Conservation (phyloP, 1,139 yeast genomes). For the Wickerhamomyces sp. region DNA sequence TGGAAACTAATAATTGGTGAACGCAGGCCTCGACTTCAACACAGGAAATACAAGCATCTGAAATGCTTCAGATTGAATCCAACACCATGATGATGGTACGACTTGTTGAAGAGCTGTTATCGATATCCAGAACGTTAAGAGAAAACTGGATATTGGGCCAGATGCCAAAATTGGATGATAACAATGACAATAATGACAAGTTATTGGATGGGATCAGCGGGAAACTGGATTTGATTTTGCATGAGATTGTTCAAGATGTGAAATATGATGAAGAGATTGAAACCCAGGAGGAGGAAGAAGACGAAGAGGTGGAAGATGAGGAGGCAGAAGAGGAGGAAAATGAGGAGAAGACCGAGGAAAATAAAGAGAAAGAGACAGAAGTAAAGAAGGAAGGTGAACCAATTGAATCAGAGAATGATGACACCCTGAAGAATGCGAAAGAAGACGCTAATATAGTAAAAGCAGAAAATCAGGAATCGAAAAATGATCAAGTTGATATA, state of each 20-base stretch:
- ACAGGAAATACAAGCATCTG: constrained; percentile 48
- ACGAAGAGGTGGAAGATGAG: not conserved
- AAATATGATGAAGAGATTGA: constrained; percentile 12
- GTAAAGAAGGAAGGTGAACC: not conserved
- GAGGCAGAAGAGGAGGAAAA: constrained; percentile 1
- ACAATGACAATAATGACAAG: constrained; percentile 26
- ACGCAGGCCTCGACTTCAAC: constrained; percentile 24
- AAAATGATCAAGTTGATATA: not conserved
- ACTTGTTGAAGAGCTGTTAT: constrained; percentile 48
- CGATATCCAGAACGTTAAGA: constrained; percentile 44
- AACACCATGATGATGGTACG: constrained; percentile 48
- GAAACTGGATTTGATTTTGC: constrained; percentile 8
- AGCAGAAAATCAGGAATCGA: not conserved
- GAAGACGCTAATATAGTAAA: too few species aligned
- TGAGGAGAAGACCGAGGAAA: not conserved
- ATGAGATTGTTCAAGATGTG: constrained; percentile 7
- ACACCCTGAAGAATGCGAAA: too few species aligned
- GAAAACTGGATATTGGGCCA: constrained; percentile 59
- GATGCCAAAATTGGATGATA: constrained; percentile 26
- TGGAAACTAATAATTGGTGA: not conserved
- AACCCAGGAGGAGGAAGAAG: constrained; percentile 6
- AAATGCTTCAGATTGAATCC: constrained; percentile 51
- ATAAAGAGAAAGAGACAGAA: not conserved
- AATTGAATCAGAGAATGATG: not conserved
- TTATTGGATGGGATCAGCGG: constrained; percentile 6